These are phyloP conservation scores for Simmondsia chinensis DNA, from an alignment of 148 eudicot species.

Conservation along the genomic window DNA sequence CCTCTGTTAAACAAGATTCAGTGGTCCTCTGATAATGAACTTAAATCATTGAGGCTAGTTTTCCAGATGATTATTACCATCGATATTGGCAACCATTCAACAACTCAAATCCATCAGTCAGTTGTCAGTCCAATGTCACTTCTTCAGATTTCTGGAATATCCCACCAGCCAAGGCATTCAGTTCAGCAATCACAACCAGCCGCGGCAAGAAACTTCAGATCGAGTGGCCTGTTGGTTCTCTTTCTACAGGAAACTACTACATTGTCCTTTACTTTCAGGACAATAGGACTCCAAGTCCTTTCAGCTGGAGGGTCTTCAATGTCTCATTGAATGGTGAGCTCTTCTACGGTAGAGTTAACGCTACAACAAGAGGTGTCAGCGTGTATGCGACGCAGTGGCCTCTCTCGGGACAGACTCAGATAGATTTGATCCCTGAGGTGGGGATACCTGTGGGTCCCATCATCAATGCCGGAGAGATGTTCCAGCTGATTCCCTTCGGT, in stretches of 20 bases:
- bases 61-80: constrained; percentile 72
- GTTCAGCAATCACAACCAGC: constrained; percentile 48
- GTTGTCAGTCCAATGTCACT: constrained; percentile 32
- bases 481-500: constrained; percentile 42
- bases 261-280: constrained; percentile 84
- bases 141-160: constrained; percentile 72
- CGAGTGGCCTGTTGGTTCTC: constrained; percentile 49
- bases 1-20: constrained; percentile 8
- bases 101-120: constrained; percentile 32
- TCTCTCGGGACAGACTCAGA: constrained; percentile 43
- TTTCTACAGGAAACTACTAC: constrained; percentile 49
- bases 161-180: constrained; percentile 56
- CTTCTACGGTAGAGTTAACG: constrained; percentile 47
- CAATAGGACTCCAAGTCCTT: constrained; percentile 56
- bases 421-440: constrained; percentile 32
- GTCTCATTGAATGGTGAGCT: constrained; percentile 38
- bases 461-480: constrained; percentile 72
- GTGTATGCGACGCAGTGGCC: constrained; percentile 61
- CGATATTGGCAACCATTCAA: constrained; percentile 63
- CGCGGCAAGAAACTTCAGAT: constrained; percentile 49
- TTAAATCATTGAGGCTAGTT: constrained; percentile 62
- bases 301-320: constrained; percentile 77
- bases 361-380: constrained; percentile 43
- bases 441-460: constrained; percentile 69
- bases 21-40: too few relatives aligned